These are phyloP conservation scores for Aspergillus novofumigatus DNA, from an alignment of 2,329 filamentous ascomycete species.

Conservation along the genomic window DNA sequence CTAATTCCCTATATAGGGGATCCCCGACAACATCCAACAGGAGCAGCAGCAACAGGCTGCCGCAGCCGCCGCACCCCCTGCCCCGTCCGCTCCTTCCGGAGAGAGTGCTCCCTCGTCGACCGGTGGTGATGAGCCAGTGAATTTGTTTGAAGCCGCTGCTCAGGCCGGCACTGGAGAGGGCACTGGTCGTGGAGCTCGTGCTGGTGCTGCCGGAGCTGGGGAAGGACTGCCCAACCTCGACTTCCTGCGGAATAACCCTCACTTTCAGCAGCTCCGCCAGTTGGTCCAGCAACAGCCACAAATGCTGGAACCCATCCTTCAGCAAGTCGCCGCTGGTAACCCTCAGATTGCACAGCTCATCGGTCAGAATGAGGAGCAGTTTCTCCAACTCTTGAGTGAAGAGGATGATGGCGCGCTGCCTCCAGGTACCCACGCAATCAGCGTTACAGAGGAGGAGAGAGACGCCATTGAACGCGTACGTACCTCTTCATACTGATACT, in stretches of 20 bases:
- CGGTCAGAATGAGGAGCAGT: conserved; percentile 85
- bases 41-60: conserved; percentile 58
- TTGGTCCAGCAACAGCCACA: conserved; percentile 96
- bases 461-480: conserved; percentile 92
- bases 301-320: conserved; percentile 97
- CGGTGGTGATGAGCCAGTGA: conserved; percentile 62
- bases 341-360: conserved; percentile 92
- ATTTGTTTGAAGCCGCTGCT: conserved; percentile 89
- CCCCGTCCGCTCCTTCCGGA: conserved; percentile 27
- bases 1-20: conserved; percentile 58
- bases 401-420: conserved; percentile 75
- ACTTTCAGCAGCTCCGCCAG: conserved; percentile 96
- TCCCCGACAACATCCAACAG: conserved; percentile 77
- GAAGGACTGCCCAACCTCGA: conserved; percentile 74
- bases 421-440: conserved; percentile 82
- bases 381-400: conserved; percentile 84
- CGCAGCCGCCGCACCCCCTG: conserved; percentile 42
- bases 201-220: conserved; percentile 40
- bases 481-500: conserved; percentile 14
- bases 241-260: conserved; percentile 89
- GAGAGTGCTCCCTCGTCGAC: conserved; percentile 33
- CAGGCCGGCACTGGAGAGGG: conserved; percentile 58
- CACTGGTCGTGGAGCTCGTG: conserved; percentile 29
- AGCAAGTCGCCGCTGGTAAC: conserved; percentile 92
- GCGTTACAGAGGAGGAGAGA: conserved; percentile 91